Evolutionary conservation across 2,329 filamentous ascomycete genomes (phyloP).

Genomic region (Aspergillus oerlinghausenensis): DNA sequence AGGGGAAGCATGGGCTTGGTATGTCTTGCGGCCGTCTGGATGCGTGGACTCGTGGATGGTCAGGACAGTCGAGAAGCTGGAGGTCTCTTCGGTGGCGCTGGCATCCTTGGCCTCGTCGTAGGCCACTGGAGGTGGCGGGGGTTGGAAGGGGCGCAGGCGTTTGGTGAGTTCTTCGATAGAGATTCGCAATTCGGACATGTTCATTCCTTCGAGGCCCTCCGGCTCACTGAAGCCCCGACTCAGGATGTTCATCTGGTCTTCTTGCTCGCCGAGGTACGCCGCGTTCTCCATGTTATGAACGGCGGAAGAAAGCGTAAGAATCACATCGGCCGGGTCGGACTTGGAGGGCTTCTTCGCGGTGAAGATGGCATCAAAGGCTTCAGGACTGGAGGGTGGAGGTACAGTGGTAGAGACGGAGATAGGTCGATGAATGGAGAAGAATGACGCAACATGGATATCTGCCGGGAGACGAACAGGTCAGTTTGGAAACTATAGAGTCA

Average conservation of each 20-base stretch:
- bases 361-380: slow-evolving; percentile 83
- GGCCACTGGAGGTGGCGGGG: slow-evolving; percentile 73
- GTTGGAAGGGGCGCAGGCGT: slow-evolving; percentile 73
- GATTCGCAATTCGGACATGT: slow-evolving; percentile 58
- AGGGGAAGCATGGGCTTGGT: slow-evolving; percentile 48
- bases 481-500: background rate
- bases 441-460: slow-evolving; percentile 86
- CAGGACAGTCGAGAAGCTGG: slow-evolving; percentile 46
- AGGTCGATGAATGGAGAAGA: slow-evolving; percentile 93
- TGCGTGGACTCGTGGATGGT: slow-evolving; percentile 51
- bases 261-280: slow-evolving; percentile 29
- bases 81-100: slow-evolving; percentile 34
- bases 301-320: slow-evolving; percentile 58
- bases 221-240: slow-evolving; percentile 15
- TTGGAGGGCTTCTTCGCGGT: slow-evolving; percentile 49
- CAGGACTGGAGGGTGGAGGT: slow-evolving; percentile 65
- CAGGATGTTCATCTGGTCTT: slow-evolving; percentile 31
- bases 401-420: slow-evolving; percentile 83
- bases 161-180: slow-evolving; percentile 65
- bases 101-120: slow-evolving; percentile 41
- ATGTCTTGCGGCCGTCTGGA: slow-evolving; percentile 47
- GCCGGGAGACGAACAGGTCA: slow-evolving; percentile 5
- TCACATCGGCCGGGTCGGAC: slow-evolving; percentile 52
- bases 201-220: slow-evolving; percentile 39
- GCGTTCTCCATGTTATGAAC: slow-evolving; percentile 42